These are phyloP conservation scores for Solanum tarapatanum DNA, from an alignment of 257 asterid genomes.

Conservation along the genomic window DNA sequence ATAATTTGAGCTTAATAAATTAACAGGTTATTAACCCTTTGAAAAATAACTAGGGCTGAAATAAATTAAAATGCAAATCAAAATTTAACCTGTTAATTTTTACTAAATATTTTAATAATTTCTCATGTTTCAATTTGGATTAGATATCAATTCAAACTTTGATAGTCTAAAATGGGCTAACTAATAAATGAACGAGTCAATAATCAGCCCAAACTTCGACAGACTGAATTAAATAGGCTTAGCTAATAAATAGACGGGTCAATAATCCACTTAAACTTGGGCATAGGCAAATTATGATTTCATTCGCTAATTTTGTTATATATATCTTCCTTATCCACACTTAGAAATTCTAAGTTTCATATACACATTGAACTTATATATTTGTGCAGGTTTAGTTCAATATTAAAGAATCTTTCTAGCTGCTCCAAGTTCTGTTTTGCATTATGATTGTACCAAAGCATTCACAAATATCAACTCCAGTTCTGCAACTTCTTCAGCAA, in stretches of 20 bases:
- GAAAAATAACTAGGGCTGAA: background rate
- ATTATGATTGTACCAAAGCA: background rate
- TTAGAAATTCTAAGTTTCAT: background rate
- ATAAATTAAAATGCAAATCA: background rate
- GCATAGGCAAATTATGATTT: background rate
- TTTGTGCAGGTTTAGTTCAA: background rate
- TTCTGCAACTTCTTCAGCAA: constrained; percentile 11
- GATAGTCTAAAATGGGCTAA: background rate
- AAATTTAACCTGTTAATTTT: background rate
- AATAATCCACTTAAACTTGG: background rate
- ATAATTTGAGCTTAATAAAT: background rate
- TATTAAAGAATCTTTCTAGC: background rate
- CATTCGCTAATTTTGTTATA: background rate
- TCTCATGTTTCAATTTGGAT: background rate
- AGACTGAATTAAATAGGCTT: no score
- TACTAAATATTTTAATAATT: background rate
- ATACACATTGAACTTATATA: background rate
- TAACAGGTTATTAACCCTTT: background rate
- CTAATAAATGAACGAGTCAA: background rate
- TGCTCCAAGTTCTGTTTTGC: background rate
- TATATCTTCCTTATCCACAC: background rate
- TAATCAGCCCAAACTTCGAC: background rate
- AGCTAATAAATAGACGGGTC: background rate
- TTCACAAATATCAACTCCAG: background rate
- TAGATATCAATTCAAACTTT: background rate